These are phyloP conservation scores for Phyllosticta paracitricarpa DNA, from an alignment of 2,329 filamentous ascomycete genomes.

Conservation along the genomic window DNA sequence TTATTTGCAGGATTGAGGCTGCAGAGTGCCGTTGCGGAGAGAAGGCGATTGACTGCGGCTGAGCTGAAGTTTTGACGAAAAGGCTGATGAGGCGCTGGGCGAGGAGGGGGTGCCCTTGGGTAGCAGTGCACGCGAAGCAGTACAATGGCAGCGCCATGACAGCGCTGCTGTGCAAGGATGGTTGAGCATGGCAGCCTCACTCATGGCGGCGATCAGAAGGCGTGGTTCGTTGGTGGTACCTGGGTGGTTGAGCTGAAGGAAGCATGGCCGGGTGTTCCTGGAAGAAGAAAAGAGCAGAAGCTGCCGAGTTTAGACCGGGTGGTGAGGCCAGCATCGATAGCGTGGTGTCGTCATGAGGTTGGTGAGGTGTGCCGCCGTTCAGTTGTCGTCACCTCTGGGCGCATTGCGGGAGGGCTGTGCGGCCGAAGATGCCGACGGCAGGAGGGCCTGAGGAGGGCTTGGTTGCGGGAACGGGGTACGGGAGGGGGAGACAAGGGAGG, in stretches of 20 bases:
- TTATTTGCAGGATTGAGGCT: not conserved
- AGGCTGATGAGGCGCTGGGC: not conserved
- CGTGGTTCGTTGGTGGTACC: not conserved
- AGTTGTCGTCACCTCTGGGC: too few relatives aligned
- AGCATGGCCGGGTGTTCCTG: not conserved
- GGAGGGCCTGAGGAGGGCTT: not conserved
- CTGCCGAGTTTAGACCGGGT: not conserved
- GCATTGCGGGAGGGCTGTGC: too few relatives aligned
- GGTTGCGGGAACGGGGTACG: not conserved
- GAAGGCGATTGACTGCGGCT: not conserved
- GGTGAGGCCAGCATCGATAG: not conserved
- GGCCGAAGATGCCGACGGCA: not conserved
- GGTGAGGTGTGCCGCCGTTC: too few relatives aligned
- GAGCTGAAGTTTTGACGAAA: not conserved
- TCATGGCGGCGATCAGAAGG: not conserved
- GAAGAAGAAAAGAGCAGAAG: not conserved
- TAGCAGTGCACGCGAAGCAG: not conserved
- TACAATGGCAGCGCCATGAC: not conserved
- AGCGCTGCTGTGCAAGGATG: not conserved
- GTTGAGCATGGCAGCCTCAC: not conserved
- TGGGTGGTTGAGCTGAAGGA: not conserved
- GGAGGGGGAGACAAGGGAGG: not conserved
- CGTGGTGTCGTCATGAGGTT: not conserved
- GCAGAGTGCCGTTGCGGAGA: not conserved
- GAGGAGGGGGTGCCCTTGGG: not conserved